phyloP scores from a whole-genome alignment of 1,139 yeast genomes.

The Torulaspora globosa region DNA sequence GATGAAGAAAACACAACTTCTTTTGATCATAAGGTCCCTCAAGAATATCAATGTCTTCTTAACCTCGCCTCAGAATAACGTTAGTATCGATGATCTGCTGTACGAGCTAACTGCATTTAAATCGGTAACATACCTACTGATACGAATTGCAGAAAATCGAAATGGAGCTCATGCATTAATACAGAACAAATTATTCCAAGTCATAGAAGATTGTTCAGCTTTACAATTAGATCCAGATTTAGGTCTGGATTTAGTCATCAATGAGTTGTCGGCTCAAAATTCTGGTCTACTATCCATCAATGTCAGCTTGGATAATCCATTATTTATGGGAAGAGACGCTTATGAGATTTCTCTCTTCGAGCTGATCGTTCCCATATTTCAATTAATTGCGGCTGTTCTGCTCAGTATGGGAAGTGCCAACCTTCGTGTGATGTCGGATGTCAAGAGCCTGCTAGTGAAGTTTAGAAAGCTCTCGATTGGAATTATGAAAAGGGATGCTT shows the following conservation, averaged over 20 bases:
- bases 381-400: constrained; percentile 61
- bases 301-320: constrained; percentile 51
- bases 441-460: constrained; percentile 49
- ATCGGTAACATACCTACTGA: constrained; percentile 62
- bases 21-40: constrained; percentile 61
- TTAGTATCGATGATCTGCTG: constrained; percentile 51
- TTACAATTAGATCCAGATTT: constrained; percentile 74
- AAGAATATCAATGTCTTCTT: constrained; percentile 66
- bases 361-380: constrained; percentile 72
- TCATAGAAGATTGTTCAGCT: constrained; percentile 55
- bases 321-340: constrained; percentile 37
- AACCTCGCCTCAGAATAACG: constrained; percentile 36
- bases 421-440: constrained; percentile 55
- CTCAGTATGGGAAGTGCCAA: constrained; percentile 79
- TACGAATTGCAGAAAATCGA: constrained; percentile 71
- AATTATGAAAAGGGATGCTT: constrained; percentile 63
- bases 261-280: constrained; percentile 35
- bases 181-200: constrained; percentile 67
- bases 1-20: constrained; percentile 60
- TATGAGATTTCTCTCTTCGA: constrained; percentile 56
- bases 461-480: constrained; percentile 60
- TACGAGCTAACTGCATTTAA: constrained; percentile 77
- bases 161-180: constrained; percentile 72
- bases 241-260: constrained; percentile 51
- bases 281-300: constrained; percentile 41